phyloP scores from a whole-genome alignment of 495 filamentous ascomycete genomes.

The Hypoxylon subgilvum region DNA sequence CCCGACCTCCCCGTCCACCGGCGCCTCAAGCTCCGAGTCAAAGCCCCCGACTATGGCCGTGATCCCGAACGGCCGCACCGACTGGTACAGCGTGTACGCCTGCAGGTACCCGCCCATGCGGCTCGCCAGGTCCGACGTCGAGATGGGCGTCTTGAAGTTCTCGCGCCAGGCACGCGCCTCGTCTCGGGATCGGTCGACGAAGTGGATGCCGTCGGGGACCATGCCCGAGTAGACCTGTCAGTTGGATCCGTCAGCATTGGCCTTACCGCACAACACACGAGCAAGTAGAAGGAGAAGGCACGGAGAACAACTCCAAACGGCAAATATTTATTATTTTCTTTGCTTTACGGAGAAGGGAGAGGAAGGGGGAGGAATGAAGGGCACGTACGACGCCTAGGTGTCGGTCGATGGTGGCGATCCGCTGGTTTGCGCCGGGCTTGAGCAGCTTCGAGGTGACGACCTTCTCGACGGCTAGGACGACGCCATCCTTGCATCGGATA shows the following conservation, averaged over 20 bases:
- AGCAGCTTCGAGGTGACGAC: constrained; percentile 92
- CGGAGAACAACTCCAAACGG: too few species aligned
- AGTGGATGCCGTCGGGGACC: constrained; percentile 92
- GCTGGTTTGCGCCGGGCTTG: constrained; percentile 91
- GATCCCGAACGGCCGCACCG: constrained; percentile 93
- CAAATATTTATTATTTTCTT: background rate
- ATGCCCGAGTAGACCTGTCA: constrained; percentile 87
- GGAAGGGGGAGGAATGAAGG: background rate
- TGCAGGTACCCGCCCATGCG: constrained; percentile 95
- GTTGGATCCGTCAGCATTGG: background rate
- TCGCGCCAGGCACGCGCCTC: constrained; percentile 89
- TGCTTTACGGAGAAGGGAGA: background rate
- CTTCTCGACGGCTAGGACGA: constrained; percentile 96
- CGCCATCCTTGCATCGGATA: constrained; percentile 95
- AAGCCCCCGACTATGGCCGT: constrained; percentile 93
- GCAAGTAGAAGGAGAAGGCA: too few species aligned
- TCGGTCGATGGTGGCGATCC: constrained; percentile 91
- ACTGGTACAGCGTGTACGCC: constrained; percentile 95
- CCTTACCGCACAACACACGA: too few species aligned
- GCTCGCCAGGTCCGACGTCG: constrained; percentile 80
- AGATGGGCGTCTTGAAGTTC: constrained; percentile 89
- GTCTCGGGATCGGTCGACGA: constrained; percentile 89
- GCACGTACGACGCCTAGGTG: constrained; percentile 86
- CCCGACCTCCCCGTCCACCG: constrained; percentile 90
- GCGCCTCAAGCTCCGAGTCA: constrained; percentile 79